A percentile compares a stretch with the other conserved stretches of the same genome.
Conservation (phyloP, 1,284 basidiomycete genomes). For the Cystobasidium slooffiae region DNA sequence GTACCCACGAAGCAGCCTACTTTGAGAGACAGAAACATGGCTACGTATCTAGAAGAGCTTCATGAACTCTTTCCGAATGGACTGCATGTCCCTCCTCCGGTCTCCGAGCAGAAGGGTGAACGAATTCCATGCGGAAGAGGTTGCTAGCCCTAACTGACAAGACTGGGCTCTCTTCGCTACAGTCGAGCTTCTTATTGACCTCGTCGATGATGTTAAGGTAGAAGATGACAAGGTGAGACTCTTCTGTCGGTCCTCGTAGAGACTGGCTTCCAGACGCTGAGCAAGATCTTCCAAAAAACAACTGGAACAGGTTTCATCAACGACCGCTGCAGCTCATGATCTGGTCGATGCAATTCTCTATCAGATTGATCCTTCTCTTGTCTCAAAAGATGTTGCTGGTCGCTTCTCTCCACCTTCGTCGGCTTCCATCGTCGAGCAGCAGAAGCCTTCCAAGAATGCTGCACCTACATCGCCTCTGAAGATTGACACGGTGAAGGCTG, state of each 20-base stretch:
- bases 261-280: not conserved
- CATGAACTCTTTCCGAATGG: conserved; percentile 31
- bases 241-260: not conserved
- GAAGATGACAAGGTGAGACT: conserved; percentile 1
- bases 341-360: conserved; percentile 16
- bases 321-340: not conserved
- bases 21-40: not conserved
- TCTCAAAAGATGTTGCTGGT: not conserved
- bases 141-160: too few relatives aligned
- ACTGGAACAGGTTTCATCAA: not conserved
- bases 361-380: conserved; percentile 21
- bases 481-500: too few relatives aligned
- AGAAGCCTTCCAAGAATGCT: too few relatives aligned
- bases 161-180: not conserved
- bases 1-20: not conserved
- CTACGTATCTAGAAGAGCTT: conserved; percentile 17
- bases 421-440: too few relatives aligned
- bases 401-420: not conserved
- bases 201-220: conserved; percentile 13
- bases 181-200: conserved; percentile 18
- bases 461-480: too few relatives aligned
- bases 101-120: not conserved
- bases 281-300: too few relatives aligned
- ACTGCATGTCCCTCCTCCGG: not conserved
- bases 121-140: too few relatives aligned